Percentiles rank a stretch among this genome's conserved stretches.
Evolutionary conservation across 768 basidiomycete species (phyloP).

Genomic region (Hemileccinum rubropunctum): DNA sequence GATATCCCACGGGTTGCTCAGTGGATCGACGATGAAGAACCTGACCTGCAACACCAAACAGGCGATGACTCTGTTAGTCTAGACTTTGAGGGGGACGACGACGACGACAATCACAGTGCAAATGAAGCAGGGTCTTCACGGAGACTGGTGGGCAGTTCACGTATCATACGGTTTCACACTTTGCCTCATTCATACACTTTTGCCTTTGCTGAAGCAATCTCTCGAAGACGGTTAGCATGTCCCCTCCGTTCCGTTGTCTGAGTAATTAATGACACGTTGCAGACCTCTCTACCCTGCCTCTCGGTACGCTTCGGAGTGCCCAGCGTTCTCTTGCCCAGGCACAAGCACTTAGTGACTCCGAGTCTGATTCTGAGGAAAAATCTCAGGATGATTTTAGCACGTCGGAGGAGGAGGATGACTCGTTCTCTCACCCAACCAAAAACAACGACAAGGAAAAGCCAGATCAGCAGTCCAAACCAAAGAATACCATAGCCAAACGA

Average conservation of each 20-base stretch:
- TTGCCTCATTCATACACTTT: neutral
- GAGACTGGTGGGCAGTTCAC: constrained; percentile 12
- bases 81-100: constrained; percentile 15
- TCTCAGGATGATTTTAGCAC: constrained; percentile 13
- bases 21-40: constrained; percentile 53
- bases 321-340: constrained; percentile 50
- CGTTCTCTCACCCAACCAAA: constrained; percentile 9
- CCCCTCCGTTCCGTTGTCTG: neutral
- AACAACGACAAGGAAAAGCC: constrained; percentile 35
- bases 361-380: constrained; percentile 31
- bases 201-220: constrained; percentile 17
- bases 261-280: constrained; percentile 4
- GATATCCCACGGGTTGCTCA: constrained; percentile 60
- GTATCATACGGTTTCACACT: neutral
- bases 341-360: constrained; percentile 38
- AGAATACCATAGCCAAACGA: constrained; percentile 55
- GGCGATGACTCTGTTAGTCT: constrained; percentile 4
- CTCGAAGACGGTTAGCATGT: constrained; percentile 27
- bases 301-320: constrained; percentile 65
- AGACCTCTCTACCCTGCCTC: constrained; percentile 62
- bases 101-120: neutral
- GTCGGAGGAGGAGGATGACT: constrained; percentile 13
- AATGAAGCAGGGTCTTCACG: constrained; percentile 10
- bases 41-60: constrained; percentile 22
- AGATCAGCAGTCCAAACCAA: constrained; percentile 42